These are phyloP conservation scores for Raffaelea deltoideospora DNA, from an alignment of 2,329 filamentous ascomycete genomes.

Conservation along the genomic window DNA sequence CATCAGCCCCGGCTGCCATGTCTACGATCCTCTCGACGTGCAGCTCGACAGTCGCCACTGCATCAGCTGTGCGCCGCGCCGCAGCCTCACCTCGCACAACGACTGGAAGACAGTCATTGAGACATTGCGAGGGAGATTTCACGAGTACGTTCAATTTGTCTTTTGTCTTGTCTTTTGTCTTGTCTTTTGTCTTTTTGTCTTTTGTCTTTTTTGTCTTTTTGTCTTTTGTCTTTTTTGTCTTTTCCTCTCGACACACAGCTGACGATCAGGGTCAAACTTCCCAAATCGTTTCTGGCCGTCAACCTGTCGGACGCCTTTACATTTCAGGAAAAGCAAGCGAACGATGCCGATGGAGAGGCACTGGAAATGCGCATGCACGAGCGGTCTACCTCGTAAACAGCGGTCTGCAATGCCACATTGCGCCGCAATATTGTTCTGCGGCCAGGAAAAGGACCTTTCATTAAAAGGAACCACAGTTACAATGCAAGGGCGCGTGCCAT, in stretches of 20 bases:
- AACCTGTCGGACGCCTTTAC: conserved; percentile 49
- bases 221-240: conserved; percentile 2
- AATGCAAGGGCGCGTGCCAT: too few species aligned
- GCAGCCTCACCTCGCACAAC: conserved; percentile 77
- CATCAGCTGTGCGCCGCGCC: conserved; percentile 82
- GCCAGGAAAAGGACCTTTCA: too few species aligned
- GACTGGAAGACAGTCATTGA: conserved; percentile 98
- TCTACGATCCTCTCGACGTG: conserved; percentile 90
- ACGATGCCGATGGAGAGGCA: conserved; percentile 24
- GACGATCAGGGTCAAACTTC: conserved; percentile 41
- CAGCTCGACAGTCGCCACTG: conserved; percentile 93
- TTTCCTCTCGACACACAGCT: neutral
- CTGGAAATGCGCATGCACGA: too few species aligned
- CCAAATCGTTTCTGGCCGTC: conserved; percentile 50
- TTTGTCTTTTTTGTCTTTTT: too few species aligned
- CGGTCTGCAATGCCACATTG: too few species aligned
- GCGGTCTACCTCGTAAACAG: too few species aligned
- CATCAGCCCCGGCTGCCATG: conserved; percentile 89
- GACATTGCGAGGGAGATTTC: conserved; percentile 85
- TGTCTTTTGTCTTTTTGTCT: too few species aligned
- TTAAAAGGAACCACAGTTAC: too few species aligned
- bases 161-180: neutral
- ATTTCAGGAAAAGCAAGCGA: conserved; percentile 39
- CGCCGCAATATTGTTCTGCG: too few species aligned
- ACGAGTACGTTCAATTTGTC: conserved; percentile 49